Percentiles rank a stretch among this genome's conserved stretches.
phyloP scores from a whole-genome alignment of 768 basidiomycete genomes.

The Collybia sp. region DNA sequence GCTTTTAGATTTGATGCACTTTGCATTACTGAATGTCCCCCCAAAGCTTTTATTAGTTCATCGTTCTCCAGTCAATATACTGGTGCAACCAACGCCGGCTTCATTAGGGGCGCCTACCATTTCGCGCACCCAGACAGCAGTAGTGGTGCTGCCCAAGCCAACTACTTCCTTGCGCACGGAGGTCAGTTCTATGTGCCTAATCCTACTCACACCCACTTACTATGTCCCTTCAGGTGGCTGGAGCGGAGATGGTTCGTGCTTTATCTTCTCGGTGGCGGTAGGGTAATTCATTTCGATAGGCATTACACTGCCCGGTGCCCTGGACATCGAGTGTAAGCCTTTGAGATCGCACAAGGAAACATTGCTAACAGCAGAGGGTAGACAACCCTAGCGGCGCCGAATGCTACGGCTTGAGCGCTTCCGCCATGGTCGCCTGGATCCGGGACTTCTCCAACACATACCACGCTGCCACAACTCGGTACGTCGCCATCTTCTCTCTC shows the following conservation, averaged over 20 bases:
- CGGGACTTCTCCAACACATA: constrained; percentile 59
- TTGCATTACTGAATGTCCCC: neutral
- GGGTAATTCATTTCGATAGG: constrained; percentile 4
- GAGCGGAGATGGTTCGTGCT: constrained; percentile 13
- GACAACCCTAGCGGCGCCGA: constrained; percentile 46
- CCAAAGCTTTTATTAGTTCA: constrained; percentile 33
- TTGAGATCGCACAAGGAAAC: neutral
- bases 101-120: constrained; percentile 48
- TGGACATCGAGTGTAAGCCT: constrained; percentile 59
- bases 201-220: neutral
- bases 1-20: neutral
- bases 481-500: constrained; percentile 3
- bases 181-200: constrained; percentile 23
- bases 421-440: constrained; percentile 63
- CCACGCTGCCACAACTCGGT: constrained; percentile 41
- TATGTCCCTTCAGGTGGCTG: constrained; percentile 12
- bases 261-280: constrained; percentile 8
- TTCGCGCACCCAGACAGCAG: constrained; percentile 46
- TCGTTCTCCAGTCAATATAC: constrained; percentile 46
- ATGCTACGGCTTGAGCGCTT: constrained; percentile 49
- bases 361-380: constrained; percentile 14
- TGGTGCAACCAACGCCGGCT: constrained; percentile 48
- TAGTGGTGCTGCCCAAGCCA: constrained; percentile 55
- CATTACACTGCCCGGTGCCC: constrained; percentile 57
- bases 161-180: constrained; percentile 53